Conservation (phyloP, 1,139 yeast genomes). For the Debaryomyces coudertii region DNA sequence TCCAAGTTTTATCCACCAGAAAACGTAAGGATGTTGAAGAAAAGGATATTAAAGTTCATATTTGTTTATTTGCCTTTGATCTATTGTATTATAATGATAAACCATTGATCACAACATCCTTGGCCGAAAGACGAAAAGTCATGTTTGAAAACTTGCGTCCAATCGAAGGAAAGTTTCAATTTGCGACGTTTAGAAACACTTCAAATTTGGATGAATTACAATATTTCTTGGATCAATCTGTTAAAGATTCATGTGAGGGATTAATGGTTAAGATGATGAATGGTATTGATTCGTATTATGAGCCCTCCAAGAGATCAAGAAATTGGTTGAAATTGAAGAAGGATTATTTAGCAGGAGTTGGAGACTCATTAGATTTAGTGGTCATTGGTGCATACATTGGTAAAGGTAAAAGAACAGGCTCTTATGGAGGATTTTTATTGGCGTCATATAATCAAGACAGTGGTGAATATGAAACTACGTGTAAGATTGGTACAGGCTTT, state of each 20-base stretch:
- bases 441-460: slow-evolving; percentile 89
- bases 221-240: slow-evolving; percentile 83
- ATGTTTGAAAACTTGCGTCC: slow-evolving; percentile 59
- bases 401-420: slow-evolving; percentile 90
- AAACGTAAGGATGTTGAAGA: slow-evolving; percentile 91
- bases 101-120: slow-evolving; percentile 67
- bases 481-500: slow-evolving; percentile 98
- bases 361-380: slow-evolving; percentile 92
- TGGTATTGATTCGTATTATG: slow-evolving; percentile 80
- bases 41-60: slow-evolving; percentile 84
- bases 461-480: slow-evolving; percentile 92
- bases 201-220: slow-evolving; percentile 80
- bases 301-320: slow-evolving; percentile 92
- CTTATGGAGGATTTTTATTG: slow-evolving; percentile 89
- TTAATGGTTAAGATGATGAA: slow-evolving; percentile 90
- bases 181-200: slow-evolving; percentile 76
- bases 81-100: slow-evolving; percentile 72
- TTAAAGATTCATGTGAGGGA: slow-evolving; percentile 92
- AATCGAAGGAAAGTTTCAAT: slow-evolving; percentile 77
- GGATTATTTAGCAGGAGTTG: slow-evolving; percentile 91
- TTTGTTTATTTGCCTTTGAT: slow-evolving; percentile 92
- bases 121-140: slow-evolving; percentile 68
- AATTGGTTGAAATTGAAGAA: slow-evolving; percentile 96
- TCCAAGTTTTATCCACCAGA: slow-evolving; percentile 89
- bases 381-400: slow-evolving; percentile 96